Percentiles rank a stretch among this genome's conserved stretches.
Evolutionary conservation across 495 filamentous ascomycete species (phyloP).

Genomic region (Podospora bellae-mahoneyi): DNA sequence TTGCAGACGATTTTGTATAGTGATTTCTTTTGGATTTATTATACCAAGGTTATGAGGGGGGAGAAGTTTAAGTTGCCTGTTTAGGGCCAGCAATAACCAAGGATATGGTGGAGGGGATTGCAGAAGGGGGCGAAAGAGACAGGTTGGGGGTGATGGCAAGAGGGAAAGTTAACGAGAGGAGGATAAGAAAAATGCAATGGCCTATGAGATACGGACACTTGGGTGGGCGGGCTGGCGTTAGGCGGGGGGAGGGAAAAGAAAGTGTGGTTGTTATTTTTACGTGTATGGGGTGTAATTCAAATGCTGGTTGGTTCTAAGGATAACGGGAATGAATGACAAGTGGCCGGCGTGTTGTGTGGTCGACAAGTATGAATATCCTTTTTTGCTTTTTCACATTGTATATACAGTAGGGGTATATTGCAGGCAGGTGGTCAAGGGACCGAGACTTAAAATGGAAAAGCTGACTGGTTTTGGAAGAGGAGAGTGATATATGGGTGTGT

Average conservation of each 20-base stretch:
- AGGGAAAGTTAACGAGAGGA: not conserved
- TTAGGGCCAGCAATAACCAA: slow-evolving; percentile 36
- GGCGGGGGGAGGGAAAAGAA: not conserved
- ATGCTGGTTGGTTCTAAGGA: not conserved
- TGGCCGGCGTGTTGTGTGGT: no score
- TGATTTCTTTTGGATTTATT: slow-evolving; percentile 99
- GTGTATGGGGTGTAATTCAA: not conserved
- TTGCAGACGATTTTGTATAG: slow-evolving; percentile 94
- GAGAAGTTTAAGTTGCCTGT: slow-evolving; percentile 86
- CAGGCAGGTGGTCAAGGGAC: no score
- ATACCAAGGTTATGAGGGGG: slow-evolving; percentile 86
- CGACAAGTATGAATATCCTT: not conserved
- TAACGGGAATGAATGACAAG: not conserved
- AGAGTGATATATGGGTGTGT: not conserved
- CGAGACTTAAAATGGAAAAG: not conserved
- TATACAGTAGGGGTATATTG: not conserved
- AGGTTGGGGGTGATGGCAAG: no score
- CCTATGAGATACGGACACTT: no score
- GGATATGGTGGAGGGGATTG: not conserved
- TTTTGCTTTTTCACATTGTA: not conserved
- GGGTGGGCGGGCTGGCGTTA: not conserved
- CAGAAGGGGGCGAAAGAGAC: not conserved
- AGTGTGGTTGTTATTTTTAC: not conserved
- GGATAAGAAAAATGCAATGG: not conserved
- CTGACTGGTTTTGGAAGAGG: not conserved